Evolutionary conservation across 805 yeast species (phyloP).

Genomic region (Candida pseudofarinosa): DNA sequence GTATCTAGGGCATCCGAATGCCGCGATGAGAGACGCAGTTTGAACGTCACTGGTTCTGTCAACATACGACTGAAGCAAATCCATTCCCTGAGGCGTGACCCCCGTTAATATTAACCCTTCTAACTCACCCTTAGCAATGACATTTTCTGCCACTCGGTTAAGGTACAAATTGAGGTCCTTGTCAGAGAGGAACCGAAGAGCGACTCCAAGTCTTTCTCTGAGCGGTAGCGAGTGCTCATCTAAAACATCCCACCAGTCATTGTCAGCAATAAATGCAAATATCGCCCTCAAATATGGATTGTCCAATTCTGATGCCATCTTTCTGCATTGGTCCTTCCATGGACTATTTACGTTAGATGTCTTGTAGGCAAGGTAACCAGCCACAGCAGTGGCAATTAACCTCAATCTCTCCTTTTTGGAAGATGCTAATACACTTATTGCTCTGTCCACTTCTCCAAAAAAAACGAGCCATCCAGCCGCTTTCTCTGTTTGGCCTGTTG

Average conservation of each 20-base stretch:
- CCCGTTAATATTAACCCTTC: constrained; percentile 92
- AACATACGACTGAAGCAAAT: constrained; percentile 79
- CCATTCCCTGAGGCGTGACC: constrained; percentile 79
- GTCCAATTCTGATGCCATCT: constrained; percentile 80
- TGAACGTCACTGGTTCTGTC: constrained; percentile 89
- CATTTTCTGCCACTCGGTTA: constrained; percentile 64
- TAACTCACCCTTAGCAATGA: constrained; percentile 73
- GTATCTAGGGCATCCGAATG: constrained; percentile 81
- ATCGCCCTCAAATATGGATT: constrained; percentile 88
- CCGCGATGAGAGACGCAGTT: constrained; percentile 77
- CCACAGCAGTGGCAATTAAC: constrained; percentile 88
- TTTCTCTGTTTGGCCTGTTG: constrained; percentile 63
- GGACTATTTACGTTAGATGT: constrained; percentile 59
- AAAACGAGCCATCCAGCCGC: constrained; percentile 99
- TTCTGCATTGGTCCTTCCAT: constrained; percentile 92
- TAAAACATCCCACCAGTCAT: constrained; percentile 93
- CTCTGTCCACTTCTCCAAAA: constrained; percentile 79
- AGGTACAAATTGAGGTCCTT: constrained; percentile 71
- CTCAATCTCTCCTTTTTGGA: constrained; percentile 67
- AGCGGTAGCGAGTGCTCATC: constrained; percentile 87
- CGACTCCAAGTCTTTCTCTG: constrained; percentile 86
- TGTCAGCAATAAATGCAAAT: constrained; percentile 89
- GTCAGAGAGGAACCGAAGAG: constrained; percentile 79
- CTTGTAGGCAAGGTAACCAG: constrained; percentile 76
- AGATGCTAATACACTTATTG: constrained; percentile 73